These are phyloP conservation scores for Phyllosticta citrichinensis DNA, from an alignment of 2,329 filamentous ascomycete species.

Conservation along the genomic window DNA sequence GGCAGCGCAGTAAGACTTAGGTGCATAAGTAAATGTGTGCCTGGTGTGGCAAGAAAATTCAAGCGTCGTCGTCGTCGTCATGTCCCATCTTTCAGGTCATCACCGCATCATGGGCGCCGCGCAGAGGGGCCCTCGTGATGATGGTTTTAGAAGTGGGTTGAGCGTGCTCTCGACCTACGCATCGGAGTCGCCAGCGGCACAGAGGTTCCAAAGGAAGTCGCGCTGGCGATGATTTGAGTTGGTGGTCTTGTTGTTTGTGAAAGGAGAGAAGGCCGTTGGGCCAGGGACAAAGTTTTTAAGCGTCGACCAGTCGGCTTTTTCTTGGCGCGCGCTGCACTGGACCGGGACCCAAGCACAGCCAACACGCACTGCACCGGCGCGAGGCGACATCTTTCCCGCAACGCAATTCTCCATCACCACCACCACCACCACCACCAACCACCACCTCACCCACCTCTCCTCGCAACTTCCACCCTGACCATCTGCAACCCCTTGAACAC, in stretches of 20 bases:
- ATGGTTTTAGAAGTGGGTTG: slow-evolving; percentile 70
- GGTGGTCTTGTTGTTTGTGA: slow-evolving; percentile 51
- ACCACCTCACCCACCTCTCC: not conserved
- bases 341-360: not conserved
- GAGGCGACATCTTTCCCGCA: slow-evolving; percentile 11
- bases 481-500: not conserved
- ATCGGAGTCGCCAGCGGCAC: slow-evolving; percentile 63
- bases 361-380: slow-evolving; percentile 8
- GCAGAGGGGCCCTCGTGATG: slow-evolving; percentile 57
- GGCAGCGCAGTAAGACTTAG: too few species aligned
- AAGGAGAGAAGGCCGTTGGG: slow-evolving; percentile 22
- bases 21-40: too few species aligned
- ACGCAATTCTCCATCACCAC: slow-evolving; percentile 4
- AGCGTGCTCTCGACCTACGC: slow-evolving; percentile 58
- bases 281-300: slow-evolving; percentile 10
- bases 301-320: not conserved
- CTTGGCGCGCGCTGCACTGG: slow-evolving; percentile 7
- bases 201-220: slow-evolving; percentile 29
- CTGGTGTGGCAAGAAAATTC: not conserved
- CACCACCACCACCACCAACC: not conserved
- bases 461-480: slow-evolving; percentile 2
- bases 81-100: slow-evolving; percentile 60
- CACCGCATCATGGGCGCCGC: slow-evolving; percentile 55
- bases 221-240: slow-evolving; percentile 66
- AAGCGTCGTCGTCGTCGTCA: slow-evolving; percentile 7